Conservation (phyloP, 2,329 filamentous ascomycete species). For the Microdochium paspali region DNA sequence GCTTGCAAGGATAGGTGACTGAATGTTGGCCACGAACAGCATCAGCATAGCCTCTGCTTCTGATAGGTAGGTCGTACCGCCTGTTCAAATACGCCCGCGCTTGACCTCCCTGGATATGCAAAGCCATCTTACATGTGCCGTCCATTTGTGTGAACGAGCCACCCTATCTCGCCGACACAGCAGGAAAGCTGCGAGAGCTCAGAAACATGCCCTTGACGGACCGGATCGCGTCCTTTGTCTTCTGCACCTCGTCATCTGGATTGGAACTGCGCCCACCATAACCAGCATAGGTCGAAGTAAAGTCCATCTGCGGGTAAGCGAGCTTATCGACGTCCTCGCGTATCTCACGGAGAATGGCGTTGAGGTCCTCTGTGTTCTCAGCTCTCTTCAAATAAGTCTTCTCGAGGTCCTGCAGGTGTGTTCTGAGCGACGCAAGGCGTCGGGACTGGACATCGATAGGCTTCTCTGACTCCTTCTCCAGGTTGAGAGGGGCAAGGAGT, state of each 20-base stretch:
- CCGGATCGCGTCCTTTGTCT: slow-evolving; percentile 65
- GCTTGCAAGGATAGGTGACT: too few species aligned
- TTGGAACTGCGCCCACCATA: slow-evolving; percentile 33
- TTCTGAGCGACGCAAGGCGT: slow-evolving; percentile 31
- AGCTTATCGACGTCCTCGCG: slow-evolving; percentile 57
- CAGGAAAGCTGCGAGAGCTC: slow-evolving; percentile 65
- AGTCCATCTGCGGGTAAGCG: slow-evolving; percentile 33
- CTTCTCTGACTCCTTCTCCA: slow-evolving; percentile 11
- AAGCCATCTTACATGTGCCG: background rate
- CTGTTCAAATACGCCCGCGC: too few species aligned
- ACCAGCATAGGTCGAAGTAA: slow-evolving; percentile 30
- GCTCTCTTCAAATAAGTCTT: slow-evolving; percentile 33
- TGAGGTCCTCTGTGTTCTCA: slow-evolving; percentile 39
- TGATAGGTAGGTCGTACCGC: too few species aligned
- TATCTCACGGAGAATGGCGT: slow-evolving; percentile 46
- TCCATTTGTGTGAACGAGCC: background rate
- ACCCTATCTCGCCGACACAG: slow-evolving; percentile 21
- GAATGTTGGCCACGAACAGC: too few species aligned
- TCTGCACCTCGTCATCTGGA: slow-evolving; percentile 62
- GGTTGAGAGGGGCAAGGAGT: slow-evolving; percentile 14
- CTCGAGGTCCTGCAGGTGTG: slow-evolving; percentile 30
- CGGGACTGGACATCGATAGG: slow-evolving; percentile 28
- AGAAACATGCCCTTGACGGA: slow-evolving; percentile 72
- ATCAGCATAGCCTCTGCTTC: too few species aligned
- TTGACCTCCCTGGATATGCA: too few species aligned